A percentile compares a stretch with the other conserved stretches of the same genome.
Conservation (phyloP, 768 basidiomycete genomes). For the Leccinum incarnatum region DNA sequence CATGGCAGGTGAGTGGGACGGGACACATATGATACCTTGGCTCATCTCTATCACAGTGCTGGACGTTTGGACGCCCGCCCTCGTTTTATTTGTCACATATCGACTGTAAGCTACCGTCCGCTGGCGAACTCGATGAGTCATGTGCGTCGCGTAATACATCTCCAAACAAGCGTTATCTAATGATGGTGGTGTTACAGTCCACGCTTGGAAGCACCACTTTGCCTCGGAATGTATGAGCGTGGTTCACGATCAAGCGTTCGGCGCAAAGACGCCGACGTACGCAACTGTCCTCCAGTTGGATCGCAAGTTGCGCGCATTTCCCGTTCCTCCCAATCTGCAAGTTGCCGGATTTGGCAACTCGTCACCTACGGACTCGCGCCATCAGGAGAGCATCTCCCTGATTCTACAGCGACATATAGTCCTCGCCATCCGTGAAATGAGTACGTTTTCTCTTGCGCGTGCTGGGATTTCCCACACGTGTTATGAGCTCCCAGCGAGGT, state of each 20-base stretch:
- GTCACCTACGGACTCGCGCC: constrained; percentile 40
- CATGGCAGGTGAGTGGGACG: constrained; percentile 29
- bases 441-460: constrained; percentile 37
- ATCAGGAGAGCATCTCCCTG: constrained; percentile 36
- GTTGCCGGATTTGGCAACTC: constrained; percentile 64
- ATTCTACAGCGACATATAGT: constrained; percentile 67
- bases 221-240: constrained; percentile 66
- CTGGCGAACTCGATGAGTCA: constrained; percentile 51
- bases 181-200: constrained; percentile 37
- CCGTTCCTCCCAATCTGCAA: constrained; percentile 63
- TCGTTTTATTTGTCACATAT: constrained; percentile 66
- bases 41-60: constrained; percentile 46
- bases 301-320: constrained; percentile 64
- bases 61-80: constrained; percentile 68
- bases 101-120: constrained; percentile 60
- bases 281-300: constrained; percentile 66
- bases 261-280: constrained; percentile 66
- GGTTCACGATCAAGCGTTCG: constrained; percentile 70
- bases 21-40: constrained; percentile 18
- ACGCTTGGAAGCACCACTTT: constrained; percentile 71
- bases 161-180: constrained; percentile 3
- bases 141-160: constrained; percentile 37
- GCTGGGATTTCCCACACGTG: background rate
- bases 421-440: constrained; percentile 65
- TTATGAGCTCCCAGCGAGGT: background rate